phyloP scores from a whole-genome alignment of 305 asterid species.

The Euphrasia arctica region DNA sequence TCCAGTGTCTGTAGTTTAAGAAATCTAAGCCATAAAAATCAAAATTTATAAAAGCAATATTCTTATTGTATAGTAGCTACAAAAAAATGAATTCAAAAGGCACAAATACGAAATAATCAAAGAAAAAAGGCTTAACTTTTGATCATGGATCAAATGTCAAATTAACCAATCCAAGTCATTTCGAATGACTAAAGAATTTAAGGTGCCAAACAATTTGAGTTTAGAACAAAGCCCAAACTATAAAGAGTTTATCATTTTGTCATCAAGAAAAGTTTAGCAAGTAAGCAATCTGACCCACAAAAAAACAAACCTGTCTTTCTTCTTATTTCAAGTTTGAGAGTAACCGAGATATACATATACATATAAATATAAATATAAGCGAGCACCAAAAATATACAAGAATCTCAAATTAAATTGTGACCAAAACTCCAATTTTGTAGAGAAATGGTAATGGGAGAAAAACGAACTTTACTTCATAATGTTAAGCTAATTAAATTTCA shows the following conservation, averaged over 20 bases:
- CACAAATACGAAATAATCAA: neutral
- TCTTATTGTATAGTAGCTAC: neutral
- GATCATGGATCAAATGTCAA: conserved; percentile 1
- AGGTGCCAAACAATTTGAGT: neutral
- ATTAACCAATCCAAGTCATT: neutral
- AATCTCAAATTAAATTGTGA: too few species aligned
- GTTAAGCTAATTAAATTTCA: neutral
- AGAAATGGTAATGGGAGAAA: too few species aligned
- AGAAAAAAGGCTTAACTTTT: neutral
- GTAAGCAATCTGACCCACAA: neutral
- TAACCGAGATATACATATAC: too few species aligned
- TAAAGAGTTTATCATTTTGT: too few species aligned
- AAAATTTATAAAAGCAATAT: too few species aligned
- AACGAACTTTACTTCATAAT: neutral
- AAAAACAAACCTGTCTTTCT: neutral
- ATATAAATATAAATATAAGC: too few species aligned
- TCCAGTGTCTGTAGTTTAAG: neutral
- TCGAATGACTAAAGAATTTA: neutral
- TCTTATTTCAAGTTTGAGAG: too few species aligned
- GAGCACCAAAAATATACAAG: too few species aligned
- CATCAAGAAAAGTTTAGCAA: too few species aligned
- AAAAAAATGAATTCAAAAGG: neutral
- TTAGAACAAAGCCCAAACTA: neutral
- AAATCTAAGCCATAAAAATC: neutral
- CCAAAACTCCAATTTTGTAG: too few species aligned